Percentiles rank a stretch among this genome's conserved stretches.
Evolutionary conservation across 2,329 filamentous ascomycete species (phyloP).

Genomic region (Echinosphaeria canescens): DNA sequence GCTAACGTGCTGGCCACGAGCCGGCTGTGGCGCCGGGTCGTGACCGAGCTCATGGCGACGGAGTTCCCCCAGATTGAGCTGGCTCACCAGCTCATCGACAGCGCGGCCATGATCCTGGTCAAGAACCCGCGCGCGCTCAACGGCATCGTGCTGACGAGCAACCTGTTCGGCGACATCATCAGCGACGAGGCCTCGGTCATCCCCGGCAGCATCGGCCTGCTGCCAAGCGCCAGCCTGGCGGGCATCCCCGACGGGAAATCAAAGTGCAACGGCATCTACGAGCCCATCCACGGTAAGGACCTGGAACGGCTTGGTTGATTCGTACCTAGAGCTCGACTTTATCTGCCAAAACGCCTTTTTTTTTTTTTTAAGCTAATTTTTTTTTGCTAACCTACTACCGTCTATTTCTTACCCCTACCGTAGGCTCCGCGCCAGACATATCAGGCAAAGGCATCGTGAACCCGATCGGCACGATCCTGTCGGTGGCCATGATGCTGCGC

Average conservation of each 20-base stretch:
- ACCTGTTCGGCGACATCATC: constrained; percentile 92
- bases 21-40: constrained; percentile 72
- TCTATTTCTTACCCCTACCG: not conserved
- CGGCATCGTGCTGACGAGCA: constrained; percentile 80
- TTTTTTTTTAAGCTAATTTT: not conserved
- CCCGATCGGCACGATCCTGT: constrained; percentile 79
- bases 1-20: constrained; percentile 88
- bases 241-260: constrained; percentile 71
- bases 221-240: constrained; percentile 73
- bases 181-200: constrained; percentile 91
- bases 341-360: constrained; percentile 2
- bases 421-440: constrained; percentile 85
- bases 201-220: constrained; percentile 68
- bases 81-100: constrained; percentile 83
- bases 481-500: constrained; percentile 85
- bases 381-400: not conserved
- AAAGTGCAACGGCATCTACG: constrained; percentile 85
- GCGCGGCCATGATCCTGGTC: constrained; percentile 93
- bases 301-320: too few species aligned
- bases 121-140: constrained; percentile 81
- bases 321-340: too few species aligned
- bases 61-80: constrained; percentile 79
- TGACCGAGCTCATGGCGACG: constrained; percentile 63
- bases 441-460: constrained; percentile 82
- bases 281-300: constrained; percentile 73